phyloP scores from a whole-genome alignment of 140 eudicot species.

The Ambrosia hybrid region DNA sequence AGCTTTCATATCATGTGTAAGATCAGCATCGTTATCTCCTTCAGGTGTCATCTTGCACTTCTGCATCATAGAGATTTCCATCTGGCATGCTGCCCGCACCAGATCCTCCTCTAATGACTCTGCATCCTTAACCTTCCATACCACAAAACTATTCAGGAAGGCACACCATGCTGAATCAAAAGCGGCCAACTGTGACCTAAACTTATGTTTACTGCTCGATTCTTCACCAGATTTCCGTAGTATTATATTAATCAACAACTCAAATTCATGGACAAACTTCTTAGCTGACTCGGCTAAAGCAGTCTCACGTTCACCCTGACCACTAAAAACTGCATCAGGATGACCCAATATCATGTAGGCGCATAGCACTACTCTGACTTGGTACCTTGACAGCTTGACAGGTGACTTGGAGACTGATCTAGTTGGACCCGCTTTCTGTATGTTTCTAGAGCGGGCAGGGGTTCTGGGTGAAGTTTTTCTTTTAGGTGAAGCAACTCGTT shows the following conservation, averaged over 20 bases:
- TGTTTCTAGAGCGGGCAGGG: slow-evolving; percentile 39
- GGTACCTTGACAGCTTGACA: slow-evolving; percentile 67
- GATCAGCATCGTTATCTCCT: slow-evolving; percentile 56
- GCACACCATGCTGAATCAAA: slow-evolving; percentile 98
- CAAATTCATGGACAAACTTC: slow-evolving; percentile 77
- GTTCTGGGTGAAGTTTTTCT: slow-evolving; percentile 49
- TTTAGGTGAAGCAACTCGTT: slow-evolving; percentile 80
- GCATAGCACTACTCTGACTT: slow-evolving; percentile 83
- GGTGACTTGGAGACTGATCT: slow-evolving; percentile 46
- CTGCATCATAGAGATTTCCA: slow-evolving; percentile 97
- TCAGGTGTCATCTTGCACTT: slow-evolving; percentile 85
- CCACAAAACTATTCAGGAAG: slow-evolving; percentile 80
- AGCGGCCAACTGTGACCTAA: slow-evolving; percentile 72
- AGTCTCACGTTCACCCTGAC: slow-evolving; percentile 82
- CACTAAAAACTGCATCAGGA: slow-evolving; percentile 94
- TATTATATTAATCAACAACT: slow-evolving; percentile 55
- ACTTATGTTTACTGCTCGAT: slow-evolving; percentile 38
- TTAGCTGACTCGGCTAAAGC: slow-evolving; percentile 79
- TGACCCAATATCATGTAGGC: slow-evolving; percentile 97
- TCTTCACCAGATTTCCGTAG: slow-evolving; percentile 47
- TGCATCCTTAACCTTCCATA: slow-evolving; percentile 98
- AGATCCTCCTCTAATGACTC: slow-evolving; percentile 88
- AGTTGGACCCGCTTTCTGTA: slow-evolving; percentile 42
- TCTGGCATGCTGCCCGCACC: slow-evolving; percentile 96
- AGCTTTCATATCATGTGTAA: slow-evolving; percentile 94